Evolutionary conservation across 2,329 filamentous ascomycete genomes (phyloP).

Genomic region (Claviceps paspali): DNA sequence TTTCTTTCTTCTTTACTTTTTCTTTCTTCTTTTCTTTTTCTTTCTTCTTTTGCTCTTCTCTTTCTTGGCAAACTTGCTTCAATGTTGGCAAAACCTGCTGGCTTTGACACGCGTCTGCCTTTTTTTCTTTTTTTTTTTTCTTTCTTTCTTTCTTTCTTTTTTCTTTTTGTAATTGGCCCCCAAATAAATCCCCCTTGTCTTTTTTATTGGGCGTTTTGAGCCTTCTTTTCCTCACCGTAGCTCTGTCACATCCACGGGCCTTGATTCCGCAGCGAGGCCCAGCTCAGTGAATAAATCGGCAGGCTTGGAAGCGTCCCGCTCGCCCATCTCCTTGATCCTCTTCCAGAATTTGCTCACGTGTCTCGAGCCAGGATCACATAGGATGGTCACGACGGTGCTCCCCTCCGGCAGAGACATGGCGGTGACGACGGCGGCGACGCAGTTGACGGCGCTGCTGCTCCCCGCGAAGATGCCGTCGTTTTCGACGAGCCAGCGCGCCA

Average conservation of each 20-base stretch:
- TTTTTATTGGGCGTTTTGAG: background rate
- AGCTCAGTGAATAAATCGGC: slow-evolving; percentile 35
- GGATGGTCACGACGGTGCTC: slow-evolving; percentile 62
- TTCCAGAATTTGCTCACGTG: slow-evolving; percentile 81
- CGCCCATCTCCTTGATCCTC: slow-evolving; percentile 49
- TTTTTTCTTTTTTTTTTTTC: background rate
- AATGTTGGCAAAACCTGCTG: too few relatives aligned
- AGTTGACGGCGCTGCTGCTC: slow-evolving; percentile 94
- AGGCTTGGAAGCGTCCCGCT: too few relatives aligned
- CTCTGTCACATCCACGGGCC: background rate
- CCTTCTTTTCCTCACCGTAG: too few relatives aligned
- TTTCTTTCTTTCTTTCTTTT: too few relatives aligned
- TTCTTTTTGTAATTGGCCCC: too few relatives aligned
- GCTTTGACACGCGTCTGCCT: too few relatives aligned
- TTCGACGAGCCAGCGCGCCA: slow-evolving; percentile 95
- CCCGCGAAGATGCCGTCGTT: slow-evolving; percentile 90
- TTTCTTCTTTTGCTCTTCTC: too few relatives aligned
- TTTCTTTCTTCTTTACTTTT: too few relatives aligned
- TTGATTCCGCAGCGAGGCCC: slow-evolving; percentile 21
- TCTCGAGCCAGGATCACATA: slow-evolving; percentile 70
- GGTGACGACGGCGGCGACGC: slow-evolving; percentile 59
- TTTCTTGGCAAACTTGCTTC: too few relatives aligned
- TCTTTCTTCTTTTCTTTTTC: too few relatives aligned
- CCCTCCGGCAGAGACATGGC: slow-evolving; percentile 46
- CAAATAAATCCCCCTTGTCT: too few relatives aligned